Evolutionary conservation across 2,329 filamentous ascomycete genomes (phyloP).

Genomic region (Colletotrichum tanaceti): DNA sequence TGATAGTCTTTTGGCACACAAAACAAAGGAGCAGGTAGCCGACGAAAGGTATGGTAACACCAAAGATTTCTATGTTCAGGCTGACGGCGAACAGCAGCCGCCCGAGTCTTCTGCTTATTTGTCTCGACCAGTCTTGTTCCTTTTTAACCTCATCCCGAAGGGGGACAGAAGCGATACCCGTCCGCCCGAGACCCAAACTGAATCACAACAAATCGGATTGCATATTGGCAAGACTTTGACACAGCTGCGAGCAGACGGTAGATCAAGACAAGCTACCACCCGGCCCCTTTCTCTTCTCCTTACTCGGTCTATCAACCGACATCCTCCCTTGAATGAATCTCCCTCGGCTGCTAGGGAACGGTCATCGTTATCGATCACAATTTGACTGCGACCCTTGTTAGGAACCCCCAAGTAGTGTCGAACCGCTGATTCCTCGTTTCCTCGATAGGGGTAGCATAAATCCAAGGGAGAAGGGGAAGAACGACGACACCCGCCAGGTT

Average conservation of each 20-base stretch:
- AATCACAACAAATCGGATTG: background rate
- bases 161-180: background rate
- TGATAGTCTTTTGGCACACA: background rate
- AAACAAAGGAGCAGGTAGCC: too few species aligned
- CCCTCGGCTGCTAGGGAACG: slow-evolving; percentile 1
- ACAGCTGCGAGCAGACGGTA: slow-evolving; percentile 6
- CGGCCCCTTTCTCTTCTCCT: background rate
- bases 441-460: background rate
- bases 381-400: background rate
- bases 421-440: background rate
- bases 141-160: background rate
- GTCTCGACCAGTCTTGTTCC: background rate
- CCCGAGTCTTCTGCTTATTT: background rate
- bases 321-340: slow-evolving; percentile 21
- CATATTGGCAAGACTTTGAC: background rate
- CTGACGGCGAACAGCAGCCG: background rate
- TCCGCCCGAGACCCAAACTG: background rate
- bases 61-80: background rate
- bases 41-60: background rate
- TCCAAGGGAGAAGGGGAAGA: background rate
- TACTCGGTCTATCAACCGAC: background rate
- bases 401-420: slow-evolving; percentile 6
- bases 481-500: background rate
- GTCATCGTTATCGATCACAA: slow-evolving; percentile 6
- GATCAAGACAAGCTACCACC: slow-evolving; percentile 10